Conservation (phyloP, 208 protist species). For the Novymonas esmeraldas region DNA sequence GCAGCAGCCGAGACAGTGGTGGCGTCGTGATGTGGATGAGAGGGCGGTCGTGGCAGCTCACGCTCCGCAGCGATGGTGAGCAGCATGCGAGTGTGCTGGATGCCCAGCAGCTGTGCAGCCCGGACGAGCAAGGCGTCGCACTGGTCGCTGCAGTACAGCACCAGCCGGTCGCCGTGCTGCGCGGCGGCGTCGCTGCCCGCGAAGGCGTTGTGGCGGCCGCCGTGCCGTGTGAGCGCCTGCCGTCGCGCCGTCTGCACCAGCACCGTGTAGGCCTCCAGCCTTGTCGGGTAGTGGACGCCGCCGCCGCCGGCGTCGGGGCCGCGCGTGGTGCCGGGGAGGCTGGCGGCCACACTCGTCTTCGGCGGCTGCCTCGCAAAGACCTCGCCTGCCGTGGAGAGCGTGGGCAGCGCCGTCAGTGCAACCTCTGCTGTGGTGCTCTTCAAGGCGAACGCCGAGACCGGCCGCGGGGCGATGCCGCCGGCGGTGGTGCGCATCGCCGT, state of each 20-base stretch:
- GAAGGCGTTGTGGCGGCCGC: slow-evolving; percentile 25
- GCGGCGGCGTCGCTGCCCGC: slow-evolving; percentile 9
- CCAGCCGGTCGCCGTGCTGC: slow-evolving; percentile 35
- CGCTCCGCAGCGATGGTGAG: slow-evolving; percentile 45
- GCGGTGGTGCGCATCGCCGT: slow-evolving; percentile 26
- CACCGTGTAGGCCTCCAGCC: slow-evolving; percentile 58
- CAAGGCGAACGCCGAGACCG: too few species aligned
- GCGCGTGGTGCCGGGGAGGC: too few species aligned
- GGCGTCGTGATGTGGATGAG: too few species aligned
- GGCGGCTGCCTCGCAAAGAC: slow-evolving; percentile 16
- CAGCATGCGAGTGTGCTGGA: slow-evolving; percentile 57
- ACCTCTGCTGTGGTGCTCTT: neutral
- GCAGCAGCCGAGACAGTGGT: neutral
- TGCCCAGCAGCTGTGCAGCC: slow-evolving; percentile 59
- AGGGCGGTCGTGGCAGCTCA: neutral
- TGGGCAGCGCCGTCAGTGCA: slow-evolving; percentile 16
- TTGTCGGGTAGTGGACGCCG: slow-evolving; percentile 45
- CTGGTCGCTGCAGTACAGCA: slow-evolving; percentile 79
- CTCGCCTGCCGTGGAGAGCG: slow-evolving; percentile 10
- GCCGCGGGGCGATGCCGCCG: neutral
- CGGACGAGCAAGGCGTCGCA: slow-evolving; percentile 47
- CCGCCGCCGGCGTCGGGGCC: slow-evolving; percentile 41
- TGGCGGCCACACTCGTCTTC: neutral
- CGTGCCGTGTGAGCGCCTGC: slow-evolving; percentile 45
- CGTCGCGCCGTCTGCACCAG: slow-evolving; percentile 53